Percentiles rank a stretch among this genome's conserved stretches.
These are phyloP conservation scores for Nemania sp. DNA, from an alignment of 2,329 filamentous ascomycete species.

Conservation along the genomic window DNA sequence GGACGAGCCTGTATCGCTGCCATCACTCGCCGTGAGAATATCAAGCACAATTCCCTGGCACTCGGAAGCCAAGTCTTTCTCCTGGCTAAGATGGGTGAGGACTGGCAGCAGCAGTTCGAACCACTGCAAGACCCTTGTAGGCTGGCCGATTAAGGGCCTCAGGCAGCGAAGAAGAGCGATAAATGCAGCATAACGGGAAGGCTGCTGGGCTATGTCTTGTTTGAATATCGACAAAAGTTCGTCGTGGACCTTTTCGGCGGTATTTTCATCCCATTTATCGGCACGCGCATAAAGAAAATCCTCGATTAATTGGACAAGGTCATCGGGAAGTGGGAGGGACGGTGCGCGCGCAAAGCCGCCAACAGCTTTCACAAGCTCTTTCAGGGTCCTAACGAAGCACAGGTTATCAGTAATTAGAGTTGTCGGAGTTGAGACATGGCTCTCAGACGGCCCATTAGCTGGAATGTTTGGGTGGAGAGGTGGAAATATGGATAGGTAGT, in stretches of 20 bases:
- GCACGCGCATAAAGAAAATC: constrained; percentile 75
- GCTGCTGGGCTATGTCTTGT: constrained; percentile 68
- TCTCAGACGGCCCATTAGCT: background rate
- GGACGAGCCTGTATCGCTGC: constrained; percentile 60
- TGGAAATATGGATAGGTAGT: background rate
- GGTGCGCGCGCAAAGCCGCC: constrained; percentile 62
- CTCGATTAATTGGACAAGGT: constrained; percentile 71
- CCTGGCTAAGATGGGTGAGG: constrained; percentile 66
- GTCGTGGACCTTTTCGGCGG: constrained; percentile 78
- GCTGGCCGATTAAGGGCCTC: constrained; percentile 71
- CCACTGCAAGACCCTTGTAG: constrained; percentile 75
- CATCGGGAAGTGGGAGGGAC: constrained; percentile 73
- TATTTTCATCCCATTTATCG: constrained; percentile 73
- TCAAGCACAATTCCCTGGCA: constrained; percentile 73
- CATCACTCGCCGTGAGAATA: constrained; percentile 72
- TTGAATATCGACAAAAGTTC: constrained; percentile 77
- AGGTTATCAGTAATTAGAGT: constrained; percentile 37
- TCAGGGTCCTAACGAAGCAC: constrained; percentile 61
- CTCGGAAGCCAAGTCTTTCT: constrained; percentile 73
- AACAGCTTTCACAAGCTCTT: constrained; percentile 71
- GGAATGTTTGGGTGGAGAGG: too few relatives aligned
- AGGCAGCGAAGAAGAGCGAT: constrained; percentile 74
- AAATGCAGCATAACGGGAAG: constrained; percentile 73
- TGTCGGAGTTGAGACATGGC: constrained; percentile 3
- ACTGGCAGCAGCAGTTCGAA: constrained; percentile 74